Conservation (phyloP, 163 green algal genomes). For the Smithsoniella earleae region DNA sequence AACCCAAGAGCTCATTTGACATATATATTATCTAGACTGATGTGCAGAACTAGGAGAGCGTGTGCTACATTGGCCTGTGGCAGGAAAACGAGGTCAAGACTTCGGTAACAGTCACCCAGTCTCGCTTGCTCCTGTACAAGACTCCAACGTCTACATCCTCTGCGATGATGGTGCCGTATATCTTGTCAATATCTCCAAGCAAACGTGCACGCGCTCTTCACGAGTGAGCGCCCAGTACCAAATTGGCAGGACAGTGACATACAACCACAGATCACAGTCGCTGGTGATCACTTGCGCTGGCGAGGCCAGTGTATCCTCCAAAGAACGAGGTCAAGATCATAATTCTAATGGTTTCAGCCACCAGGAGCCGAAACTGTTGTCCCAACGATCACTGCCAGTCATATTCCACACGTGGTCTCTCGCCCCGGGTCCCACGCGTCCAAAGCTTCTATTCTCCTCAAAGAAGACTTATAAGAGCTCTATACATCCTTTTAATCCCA, state of each 20-base stretch:
- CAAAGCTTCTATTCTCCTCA: no score
- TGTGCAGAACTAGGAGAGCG: no score
- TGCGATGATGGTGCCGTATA: background rate
- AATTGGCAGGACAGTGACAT: background rate
- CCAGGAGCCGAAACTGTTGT: background rate
- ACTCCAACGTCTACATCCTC: background rate
- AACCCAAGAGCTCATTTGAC: no score
- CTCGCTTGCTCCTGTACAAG: conserved; percentile 3
- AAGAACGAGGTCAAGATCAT: background rate
- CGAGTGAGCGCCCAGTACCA: background rate
- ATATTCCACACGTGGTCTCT: background rate
- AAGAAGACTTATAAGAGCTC: no score
- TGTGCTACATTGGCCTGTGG: no score
- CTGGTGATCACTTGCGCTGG: background rate
- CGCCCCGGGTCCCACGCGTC: background rate
- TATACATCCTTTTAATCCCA: no score
- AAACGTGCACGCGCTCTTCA: background rate
- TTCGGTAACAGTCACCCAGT: background rate
- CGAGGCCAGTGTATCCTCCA: background rate
- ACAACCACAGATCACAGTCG: background rate
- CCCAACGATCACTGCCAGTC: background rate
- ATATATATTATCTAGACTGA: no score
- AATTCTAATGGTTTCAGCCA: background rate
- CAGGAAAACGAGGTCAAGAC: no score
- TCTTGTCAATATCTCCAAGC: background rate